phyloP scores from a whole-genome alignment of 495 filamentous ascomycete genomes.

The Xylaria cubensis region DNA sequence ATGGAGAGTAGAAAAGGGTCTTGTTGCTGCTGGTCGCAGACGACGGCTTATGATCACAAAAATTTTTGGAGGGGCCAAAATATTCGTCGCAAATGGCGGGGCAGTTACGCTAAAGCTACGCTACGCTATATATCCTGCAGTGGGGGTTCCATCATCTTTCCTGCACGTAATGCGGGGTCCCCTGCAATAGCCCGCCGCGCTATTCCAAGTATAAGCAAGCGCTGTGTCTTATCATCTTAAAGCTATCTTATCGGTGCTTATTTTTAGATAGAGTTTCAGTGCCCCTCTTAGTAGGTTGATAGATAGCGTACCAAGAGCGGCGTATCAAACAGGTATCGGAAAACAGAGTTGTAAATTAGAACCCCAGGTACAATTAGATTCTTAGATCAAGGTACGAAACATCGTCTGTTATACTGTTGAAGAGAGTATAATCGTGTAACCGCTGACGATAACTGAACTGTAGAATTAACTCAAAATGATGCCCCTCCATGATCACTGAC shows the following conservation, averaged over 20 bases:
- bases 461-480: not conserved
- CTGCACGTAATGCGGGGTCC: conserved; percentile 23
- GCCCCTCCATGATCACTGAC: not conserved
- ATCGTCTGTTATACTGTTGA: not conserved
- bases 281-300: too few species aligned
- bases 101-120: conserved; percentile 1
- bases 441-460: not conserved
- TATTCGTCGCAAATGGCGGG: conserved; percentile 22
- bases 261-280: not conserved
- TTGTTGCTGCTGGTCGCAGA: not conserved
- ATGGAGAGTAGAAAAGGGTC: not conserved
- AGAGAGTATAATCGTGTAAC: not conserved
- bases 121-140: not conserved
- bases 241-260: not conserved
- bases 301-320: not conserved
- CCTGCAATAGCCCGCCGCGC: conserved; percentile 11
- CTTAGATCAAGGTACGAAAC: not conserved
- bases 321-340: not conserved
- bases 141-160: conserved; percentile 5
- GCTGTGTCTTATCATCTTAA: not conserved
- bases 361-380: not conserved
- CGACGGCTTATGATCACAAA: conserved; percentile 10
- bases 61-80: conserved; percentile 25
- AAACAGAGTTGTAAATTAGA: not conserved
- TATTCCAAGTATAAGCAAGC: not conserved